Evolutionary conservation across 179 eudicot species (phyloP).

Genomic region (Spergularia azorica): DNA sequence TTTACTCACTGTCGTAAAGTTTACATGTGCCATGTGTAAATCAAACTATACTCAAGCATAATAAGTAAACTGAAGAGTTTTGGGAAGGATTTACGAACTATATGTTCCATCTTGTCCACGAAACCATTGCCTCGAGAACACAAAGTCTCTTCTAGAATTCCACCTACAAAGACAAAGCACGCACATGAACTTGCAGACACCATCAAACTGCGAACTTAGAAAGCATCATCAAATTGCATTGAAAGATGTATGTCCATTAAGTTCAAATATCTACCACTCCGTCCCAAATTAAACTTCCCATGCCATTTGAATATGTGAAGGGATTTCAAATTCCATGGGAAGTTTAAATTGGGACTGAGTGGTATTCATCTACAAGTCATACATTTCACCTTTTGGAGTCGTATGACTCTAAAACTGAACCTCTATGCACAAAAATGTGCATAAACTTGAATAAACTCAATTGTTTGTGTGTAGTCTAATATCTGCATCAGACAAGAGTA

Average conservation of each 20-base stretch:
- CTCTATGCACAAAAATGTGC: neutral
- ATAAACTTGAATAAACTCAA: neutral
- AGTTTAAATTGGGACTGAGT: too few species aligned
- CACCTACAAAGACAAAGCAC: conserved; percentile 56
- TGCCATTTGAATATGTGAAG: too few species aligned
- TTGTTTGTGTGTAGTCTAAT: neutral
- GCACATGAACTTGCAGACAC: conserved; percentile 17
- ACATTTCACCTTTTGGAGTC: neutral
- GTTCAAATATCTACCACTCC: neutral
- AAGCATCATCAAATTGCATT: conserved; percentile 6
- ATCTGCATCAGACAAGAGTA: conserved; percentile 17
- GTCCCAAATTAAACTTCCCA: too few species aligned
- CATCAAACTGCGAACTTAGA: neutral
- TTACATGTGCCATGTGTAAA: neutral
- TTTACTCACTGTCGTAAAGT: neutral
- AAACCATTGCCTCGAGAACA: conserved; percentile 97
- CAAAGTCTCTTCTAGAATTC: conserved; percentile 81
- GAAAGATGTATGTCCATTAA: conserved; percentile 4
- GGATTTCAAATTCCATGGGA: too few species aligned
- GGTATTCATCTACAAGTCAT: neutral
- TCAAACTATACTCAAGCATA: conserved; percentile 9
- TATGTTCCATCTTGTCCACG: conserved; percentile 95
- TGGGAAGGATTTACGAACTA: conserved; percentile 51
- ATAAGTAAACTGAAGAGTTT: conserved; percentile 1
- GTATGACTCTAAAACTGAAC: neutral